These are phyloP conservation scores for Orychophragmus violaceus DNA, from an alignment of 345 rosid genomes.

Conservation along the genomic window DNA sequence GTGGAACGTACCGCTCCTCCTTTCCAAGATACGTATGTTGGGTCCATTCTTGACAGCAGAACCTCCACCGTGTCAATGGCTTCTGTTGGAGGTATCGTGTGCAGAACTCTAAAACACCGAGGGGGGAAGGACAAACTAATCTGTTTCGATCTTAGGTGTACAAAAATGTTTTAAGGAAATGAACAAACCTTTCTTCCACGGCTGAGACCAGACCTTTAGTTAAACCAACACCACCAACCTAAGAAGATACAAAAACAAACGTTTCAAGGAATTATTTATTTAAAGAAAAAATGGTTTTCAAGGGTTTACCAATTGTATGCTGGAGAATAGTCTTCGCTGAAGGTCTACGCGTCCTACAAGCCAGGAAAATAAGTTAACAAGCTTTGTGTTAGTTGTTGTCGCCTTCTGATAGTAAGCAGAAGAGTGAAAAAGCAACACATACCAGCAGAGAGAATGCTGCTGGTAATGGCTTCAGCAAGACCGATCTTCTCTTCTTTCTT, in stretches of 20 bases:
- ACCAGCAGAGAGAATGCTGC: slow-evolving; percentile 90
- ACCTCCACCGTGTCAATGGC: slow-evolving; percentile 54
- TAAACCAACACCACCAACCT: slow-evolving; percentile 94
- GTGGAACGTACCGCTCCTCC: slow-evolving; percentile 71
- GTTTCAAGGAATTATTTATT: not conserved
- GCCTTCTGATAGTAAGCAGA: not conserved
- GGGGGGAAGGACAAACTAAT: not conserved
- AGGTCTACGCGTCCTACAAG: slow-evolving; percentile 81
- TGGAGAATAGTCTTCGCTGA: slow-evolving; percentile 76
- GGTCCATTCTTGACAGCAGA: slow-evolving; percentile 68
- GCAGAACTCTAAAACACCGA: slow-evolving; percentile 61
- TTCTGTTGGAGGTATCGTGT: slow-evolving; percentile 84
- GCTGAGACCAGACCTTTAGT: slow-evolving; percentile 64
- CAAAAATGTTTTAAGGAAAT: not conserved
- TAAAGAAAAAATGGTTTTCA: not conserved
- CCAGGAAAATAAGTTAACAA: not conserved
- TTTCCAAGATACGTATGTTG: slow-evolving; percentile 68
- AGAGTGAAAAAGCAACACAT: slow-evolving; percentile 16
- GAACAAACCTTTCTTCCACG: slow-evolving; percentile 75
- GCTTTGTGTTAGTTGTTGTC: not conserved
- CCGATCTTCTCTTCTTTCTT: slow-evolving; percentile 95
- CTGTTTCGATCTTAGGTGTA: not conserved
- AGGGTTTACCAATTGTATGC: slow-evolving; percentile 73
- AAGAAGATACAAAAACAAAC: slow-evolving; percentile 5
- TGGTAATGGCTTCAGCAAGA: slow-evolving; percentile 84